A percentile compares a stretch with the other conserved stretches of the same genome.
These are phyloP conservation scores for Bonia amplexicaulis DNA, from an alignment of 176 grass and related monocot species.

Conservation along the genomic window DNA sequence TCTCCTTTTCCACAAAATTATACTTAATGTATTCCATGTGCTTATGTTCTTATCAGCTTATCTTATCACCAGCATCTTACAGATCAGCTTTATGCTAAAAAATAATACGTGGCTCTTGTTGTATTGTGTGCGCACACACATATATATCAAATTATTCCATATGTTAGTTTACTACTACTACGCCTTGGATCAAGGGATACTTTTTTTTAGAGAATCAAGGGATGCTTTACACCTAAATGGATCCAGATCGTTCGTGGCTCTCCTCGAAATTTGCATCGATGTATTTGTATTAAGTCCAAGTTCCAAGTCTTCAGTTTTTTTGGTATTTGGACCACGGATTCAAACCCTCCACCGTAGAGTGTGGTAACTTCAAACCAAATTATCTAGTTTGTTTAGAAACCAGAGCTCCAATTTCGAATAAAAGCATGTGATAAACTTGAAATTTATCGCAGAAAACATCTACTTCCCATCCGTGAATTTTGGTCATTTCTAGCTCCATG, in stretches of 20 bases:
- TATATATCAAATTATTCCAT: neutral
- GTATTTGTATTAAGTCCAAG: neutral
- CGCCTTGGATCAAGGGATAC: neutral
- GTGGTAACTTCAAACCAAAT: neutral
- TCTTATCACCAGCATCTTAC: constrained; percentile 3
- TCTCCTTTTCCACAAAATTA: neutral
- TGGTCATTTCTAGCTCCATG: too few species aligned
- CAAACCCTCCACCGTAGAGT: neutral
- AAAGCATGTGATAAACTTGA: too few species aligned
- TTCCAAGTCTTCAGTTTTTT: neutral
- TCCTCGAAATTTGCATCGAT: neutral
- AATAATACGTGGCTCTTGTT: neutral
- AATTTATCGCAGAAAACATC: too few species aligned
- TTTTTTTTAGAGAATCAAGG: neutral
- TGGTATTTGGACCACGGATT: neutral
- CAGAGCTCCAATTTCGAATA: too few species aligned
- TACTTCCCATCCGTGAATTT: neutral
- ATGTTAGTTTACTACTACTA: neutral
- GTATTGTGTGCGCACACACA: neutral
- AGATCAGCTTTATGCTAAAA: neutral
- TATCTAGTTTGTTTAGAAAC: neutral
- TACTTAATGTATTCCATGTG: neutral
- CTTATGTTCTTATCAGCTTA: constrained; percentile 2
- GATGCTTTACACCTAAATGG: neutral
- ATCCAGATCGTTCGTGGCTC: neutral